Base-by-base conservation (phyloP, 2,329 filamentous ascomycete species). In the Aspergillus felis region DNA sequence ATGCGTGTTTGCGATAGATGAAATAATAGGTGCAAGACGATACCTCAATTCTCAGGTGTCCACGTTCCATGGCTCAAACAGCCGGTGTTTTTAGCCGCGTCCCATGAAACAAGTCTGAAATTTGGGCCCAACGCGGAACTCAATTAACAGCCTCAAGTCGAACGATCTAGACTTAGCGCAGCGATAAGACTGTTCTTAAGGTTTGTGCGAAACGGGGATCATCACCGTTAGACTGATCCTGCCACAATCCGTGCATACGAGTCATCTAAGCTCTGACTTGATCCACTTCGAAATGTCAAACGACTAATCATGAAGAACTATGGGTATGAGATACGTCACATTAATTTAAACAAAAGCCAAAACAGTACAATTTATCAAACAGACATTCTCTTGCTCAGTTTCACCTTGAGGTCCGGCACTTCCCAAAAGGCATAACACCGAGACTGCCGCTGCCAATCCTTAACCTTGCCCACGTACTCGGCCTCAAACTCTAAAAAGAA, bases 361-460 rank as follows among this genome's bases (percentile, higher is more conserved):
- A 35, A 35, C 12, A 35, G 14, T 3, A 38, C 14, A 7, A 38
- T 38, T 3, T 38, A 38, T 14, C 32, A 17, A 25, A 25, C 24
- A 3, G 24, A 0, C 32, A 8, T 3, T 3, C 32, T 17, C 22
- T 54, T 57, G 29, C 47, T 53, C 25, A 67, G 55, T 38, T 55
- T 56, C 44, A 68, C 54, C 42, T 57, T 59, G 32, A 68, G 50
- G 14, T 68, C 66, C 3, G 66, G 66, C 9, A 67, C 12, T 20
- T 68, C 66, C 66, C 66, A 68, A 38, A 68, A 68, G 3, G 66
- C 66, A n/a, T 67, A 68, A 46, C 65, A 67, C 24, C 59, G 58
- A 54, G 61, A 65, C 20, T 68, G 57, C 5, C 56, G 57, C 32
- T 66, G 61, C 66, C 66, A 68, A 49, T 65, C 62, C 51, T 63